phyloP scores from a whole-genome alignment of 2,329 filamentous ascomycete species.

The Blastomyces silverae region DNA sequence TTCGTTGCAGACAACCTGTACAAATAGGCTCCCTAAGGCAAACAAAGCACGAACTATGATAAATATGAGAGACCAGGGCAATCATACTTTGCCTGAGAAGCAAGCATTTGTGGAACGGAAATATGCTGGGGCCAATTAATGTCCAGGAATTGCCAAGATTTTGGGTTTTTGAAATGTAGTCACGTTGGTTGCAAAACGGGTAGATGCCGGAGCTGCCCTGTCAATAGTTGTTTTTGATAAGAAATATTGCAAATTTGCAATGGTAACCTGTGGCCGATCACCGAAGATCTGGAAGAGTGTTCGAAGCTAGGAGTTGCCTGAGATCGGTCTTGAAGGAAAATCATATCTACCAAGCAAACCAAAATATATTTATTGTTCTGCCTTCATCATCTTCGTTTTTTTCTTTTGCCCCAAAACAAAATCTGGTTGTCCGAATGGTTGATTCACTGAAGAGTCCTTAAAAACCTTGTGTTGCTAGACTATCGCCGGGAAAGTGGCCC shows the following conservation, averaged over 20 bases:
- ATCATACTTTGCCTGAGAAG: slow-evolving; percentile 24
- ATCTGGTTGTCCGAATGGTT: too few relatives aligned
- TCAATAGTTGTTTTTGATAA: slow-evolving; percentile 6
- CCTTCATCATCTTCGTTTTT: neutral
- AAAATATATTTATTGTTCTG: neutral
- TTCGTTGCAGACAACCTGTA: slow-evolving; percentile 26
- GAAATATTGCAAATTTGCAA: neutral
- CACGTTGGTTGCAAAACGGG: slow-evolving; percentile 20
- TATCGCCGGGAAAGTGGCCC: neutral
- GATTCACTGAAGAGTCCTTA: neutral
- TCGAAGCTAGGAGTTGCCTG: neutral
- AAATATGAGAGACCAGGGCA: slow-evolving; percentile 18
- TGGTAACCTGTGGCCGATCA: slow-evolving; percentile 10
- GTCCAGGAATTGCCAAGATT: slow-evolving; percentile 25
- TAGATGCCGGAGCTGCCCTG: slow-evolving; percentile 19
- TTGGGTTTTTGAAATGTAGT: slow-evolving; percentile 23
- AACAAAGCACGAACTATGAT: slow-evolving; percentile 21
- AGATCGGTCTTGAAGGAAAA: neutral
- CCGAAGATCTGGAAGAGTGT: slow-evolving; percentile 13
- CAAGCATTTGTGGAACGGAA: slow-evolving; percentile 30
- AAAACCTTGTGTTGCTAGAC: neutral
- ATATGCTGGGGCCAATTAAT: slow-evolving; percentile 30
- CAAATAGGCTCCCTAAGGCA: slow-evolving; percentile 18
- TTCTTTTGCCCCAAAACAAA: neutral
- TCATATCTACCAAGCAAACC: slow-evolving; percentile 4